These are phyloP conservation scores for Aspergillus campestris DNA, from an alignment of 495 filamentous ascomycete species.

Conservation along the genomic window DNA sequence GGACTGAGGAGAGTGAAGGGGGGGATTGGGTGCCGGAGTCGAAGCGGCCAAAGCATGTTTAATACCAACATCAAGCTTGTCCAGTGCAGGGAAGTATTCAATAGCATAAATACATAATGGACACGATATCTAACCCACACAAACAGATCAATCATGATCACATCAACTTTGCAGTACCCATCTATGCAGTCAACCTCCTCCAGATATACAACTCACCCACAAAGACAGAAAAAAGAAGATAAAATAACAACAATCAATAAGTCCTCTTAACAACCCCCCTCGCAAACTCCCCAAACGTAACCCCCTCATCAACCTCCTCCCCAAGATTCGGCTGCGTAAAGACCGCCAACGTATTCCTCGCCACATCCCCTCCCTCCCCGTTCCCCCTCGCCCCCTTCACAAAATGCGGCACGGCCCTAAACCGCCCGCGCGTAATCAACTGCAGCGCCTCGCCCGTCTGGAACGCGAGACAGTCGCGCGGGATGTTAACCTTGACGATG, in stretches of 20 bases:
- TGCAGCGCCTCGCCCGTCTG: slow-evolving; percentile 92
- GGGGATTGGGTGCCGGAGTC: slow-evolving; percentile 11
- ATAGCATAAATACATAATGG: too few relatives aligned
- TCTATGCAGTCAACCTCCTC: neutral
- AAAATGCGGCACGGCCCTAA: slow-evolving; percentile 94
- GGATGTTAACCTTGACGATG: slow-evolving; percentile 81
- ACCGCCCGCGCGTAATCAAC: slow-evolving; percentile 77
- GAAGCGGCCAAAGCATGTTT: slow-evolving; percentile 11
- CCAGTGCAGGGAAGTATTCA: too few relatives aligned
- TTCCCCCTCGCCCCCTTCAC: slow-evolving; percentile 57
- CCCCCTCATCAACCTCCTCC: slow-evolving; percentile 68
- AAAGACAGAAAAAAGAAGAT: neutral
- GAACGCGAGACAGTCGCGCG: slow-evolving; percentile 83
- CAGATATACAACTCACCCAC: neutral
- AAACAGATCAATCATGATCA: neutral
- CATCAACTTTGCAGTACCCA: neutral
- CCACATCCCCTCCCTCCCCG: slow-evolving; percentile 43
- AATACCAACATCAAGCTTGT: neutral
- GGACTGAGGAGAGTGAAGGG: slow-evolving; percentile 16
- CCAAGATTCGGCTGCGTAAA: slow-evolving; percentile 95
- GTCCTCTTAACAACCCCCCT: slow-evolving; percentile 75
- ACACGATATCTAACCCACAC: too few relatives aligned
- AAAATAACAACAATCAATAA: slow-evolving; percentile 31
- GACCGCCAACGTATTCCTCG: slow-evolving; percentile 89
- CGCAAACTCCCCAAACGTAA: slow-evolving; percentile 82